Evolutionary conservation across 2,329 filamentous ascomycete species (phyloP).

Genomic region (Onygenales sp.): DNA sequence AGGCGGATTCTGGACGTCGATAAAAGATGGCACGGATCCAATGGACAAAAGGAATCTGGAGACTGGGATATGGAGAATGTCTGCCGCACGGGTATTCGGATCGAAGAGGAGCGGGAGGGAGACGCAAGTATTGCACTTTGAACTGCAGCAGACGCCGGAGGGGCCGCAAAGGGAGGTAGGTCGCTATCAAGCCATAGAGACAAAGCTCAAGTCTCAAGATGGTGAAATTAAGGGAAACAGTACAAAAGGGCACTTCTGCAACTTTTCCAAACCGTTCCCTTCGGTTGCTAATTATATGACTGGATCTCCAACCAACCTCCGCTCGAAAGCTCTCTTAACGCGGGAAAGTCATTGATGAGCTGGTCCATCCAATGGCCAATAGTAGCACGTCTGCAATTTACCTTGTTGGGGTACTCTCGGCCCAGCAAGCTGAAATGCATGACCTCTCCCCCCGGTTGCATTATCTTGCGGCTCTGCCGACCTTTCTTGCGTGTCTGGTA

Average conservation of each 20-base stretch:
- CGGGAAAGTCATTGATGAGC: background rate
- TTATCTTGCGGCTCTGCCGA: background rate
- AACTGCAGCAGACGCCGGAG: no score
- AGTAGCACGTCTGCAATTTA: background rate
- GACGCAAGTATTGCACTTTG: no score
- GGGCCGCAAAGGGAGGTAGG: no score
- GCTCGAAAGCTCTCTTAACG: background rate
- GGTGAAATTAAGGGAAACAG: no score
- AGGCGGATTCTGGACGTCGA: background rate
- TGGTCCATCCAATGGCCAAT: background rate
- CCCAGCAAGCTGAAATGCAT: background rate
- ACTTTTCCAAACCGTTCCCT: no score
- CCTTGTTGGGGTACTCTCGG: background rate
- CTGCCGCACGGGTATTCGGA: no score
- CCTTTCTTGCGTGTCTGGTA: no score
- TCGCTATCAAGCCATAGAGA: no score
- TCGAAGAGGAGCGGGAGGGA: no score
- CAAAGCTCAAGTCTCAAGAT: no score
- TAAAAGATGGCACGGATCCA: background rate
- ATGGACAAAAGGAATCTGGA: background rate
- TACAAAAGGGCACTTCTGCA: no score
- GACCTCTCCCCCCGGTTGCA: background rate
- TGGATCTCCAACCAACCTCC: background rate
- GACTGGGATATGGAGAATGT: background rate
- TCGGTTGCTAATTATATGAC: background rate